Conservation (phyloP, 768 basidiomycete species). For the Hydnomerulius pinastri region DNA sequence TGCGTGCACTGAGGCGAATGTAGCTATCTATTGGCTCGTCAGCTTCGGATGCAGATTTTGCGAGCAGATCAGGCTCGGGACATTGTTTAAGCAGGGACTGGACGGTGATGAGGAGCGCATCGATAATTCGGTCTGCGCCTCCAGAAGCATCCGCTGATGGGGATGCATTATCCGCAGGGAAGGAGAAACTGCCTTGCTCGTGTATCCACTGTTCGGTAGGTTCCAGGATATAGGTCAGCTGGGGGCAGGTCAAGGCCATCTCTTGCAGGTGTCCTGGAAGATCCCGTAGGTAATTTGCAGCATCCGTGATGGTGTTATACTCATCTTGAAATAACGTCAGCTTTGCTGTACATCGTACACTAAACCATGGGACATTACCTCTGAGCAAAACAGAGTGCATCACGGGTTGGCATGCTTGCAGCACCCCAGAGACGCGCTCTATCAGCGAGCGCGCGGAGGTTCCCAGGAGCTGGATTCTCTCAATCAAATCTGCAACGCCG, state of each 20-base stretch:
- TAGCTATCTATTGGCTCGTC: conserved; percentile 47
- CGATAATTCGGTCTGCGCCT: conserved; percentile 49
- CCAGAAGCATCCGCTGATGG: background rate
- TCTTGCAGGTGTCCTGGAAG: conserved; percentile 27
- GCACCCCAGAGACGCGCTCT: conserved; percentile 25
- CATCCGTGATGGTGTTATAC: conserved; percentile 29
- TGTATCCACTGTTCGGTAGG: conserved; percentile 32
- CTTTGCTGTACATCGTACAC: background rate
- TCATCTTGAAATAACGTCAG: conserved; percentile 35
- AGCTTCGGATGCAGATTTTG: conserved; percentile 18
- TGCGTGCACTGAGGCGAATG: conserved; percentile 48
- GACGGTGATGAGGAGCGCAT: conserved; percentile 62
- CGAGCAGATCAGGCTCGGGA: conserved; percentile 19
- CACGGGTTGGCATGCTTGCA: conserved; percentile 18
- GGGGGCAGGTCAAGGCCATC: conserved; percentile 30
- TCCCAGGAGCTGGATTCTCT: conserved; percentile 26
- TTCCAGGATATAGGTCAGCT: conserved; percentile 27
- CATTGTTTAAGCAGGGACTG: conserved; percentile 57
- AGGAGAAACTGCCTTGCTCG: conserved; percentile 28
- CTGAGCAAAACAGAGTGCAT: conserved; percentile 37
- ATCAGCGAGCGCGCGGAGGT: conserved; percentile 30
- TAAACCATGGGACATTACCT: conserved; percentile 30
- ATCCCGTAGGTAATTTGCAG: conserved; percentile 22
- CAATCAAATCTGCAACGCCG: conserved; percentile 24
- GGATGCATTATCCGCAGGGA: conserved; percentile 5